phyloP scores from a whole-genome alignment of 352 stramenopile genomes.

The Halophytophthora polymorphica region DNA sequence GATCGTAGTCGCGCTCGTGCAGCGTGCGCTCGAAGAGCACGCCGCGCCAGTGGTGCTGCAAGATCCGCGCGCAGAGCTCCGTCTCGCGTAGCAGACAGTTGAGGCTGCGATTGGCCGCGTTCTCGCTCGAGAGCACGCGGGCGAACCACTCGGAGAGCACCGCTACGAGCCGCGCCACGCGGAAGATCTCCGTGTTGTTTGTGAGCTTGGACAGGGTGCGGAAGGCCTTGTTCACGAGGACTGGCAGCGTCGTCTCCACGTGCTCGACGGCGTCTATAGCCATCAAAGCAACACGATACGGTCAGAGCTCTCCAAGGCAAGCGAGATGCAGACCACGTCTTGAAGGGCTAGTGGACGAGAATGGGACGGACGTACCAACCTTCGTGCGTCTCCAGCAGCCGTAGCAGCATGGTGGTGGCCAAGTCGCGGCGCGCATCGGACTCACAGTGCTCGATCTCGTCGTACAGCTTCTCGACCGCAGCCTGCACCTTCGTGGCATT shows the following conservation, averaged over 20 bases:
- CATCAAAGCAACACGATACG: neutral
- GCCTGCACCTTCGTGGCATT: constrained; percentile 55
- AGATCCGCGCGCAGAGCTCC: constrained; percentile 63
- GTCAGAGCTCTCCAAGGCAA: neutral
- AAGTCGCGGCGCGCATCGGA: constrained; percentile 43
- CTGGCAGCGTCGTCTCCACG: constrained; percentile 65
- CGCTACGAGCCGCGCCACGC: constrained; percentile 47
- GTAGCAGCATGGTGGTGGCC: constrained; percentile 66
- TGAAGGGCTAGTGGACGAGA: neutral
- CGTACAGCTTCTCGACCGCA: constrained; percentile 66
- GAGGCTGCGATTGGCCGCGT: constrained; percentile 51
- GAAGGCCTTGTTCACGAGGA: constrained; percentile 76
- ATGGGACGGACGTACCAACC: constrained; percentile 26
- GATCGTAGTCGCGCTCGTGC: constrained; percentile 41
- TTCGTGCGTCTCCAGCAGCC: constrained; percentile 65
- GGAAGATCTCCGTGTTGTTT: constrained; percentile 52
- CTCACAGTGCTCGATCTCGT: constrained; percentile 50
- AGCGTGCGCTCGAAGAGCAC: constrained; percentile 57
- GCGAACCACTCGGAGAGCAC: constrained; percentile 64
- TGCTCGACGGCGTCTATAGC: constrained; percentile 46
- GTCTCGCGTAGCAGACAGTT: constrained; percentile 53
- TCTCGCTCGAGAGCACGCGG: constrained; percentile 54
- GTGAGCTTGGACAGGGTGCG: constrained; percentile 53
- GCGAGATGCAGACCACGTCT: neutral
- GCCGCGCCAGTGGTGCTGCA: constrained; percentile 75